Evolutionary conservation across 1,284 basidiomycete species (phyloP).

Genomic region (Apiotrichum mycotoxinovorans): DNA sequence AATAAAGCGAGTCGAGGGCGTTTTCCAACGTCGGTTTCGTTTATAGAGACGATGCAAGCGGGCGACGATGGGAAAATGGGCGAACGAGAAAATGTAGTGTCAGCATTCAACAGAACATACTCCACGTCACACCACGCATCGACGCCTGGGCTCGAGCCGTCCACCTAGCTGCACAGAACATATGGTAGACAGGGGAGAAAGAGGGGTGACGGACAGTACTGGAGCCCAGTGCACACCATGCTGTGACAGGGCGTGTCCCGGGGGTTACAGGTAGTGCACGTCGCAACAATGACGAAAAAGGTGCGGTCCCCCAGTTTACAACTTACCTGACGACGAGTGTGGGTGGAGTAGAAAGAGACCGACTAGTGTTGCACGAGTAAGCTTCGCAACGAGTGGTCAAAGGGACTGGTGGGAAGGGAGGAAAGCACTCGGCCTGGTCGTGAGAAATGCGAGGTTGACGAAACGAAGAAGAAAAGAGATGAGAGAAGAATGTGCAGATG

Average conservation of each 20-base stretch:
- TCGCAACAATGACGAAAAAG: background rate
- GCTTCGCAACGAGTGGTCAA: background rate
- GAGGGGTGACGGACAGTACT: background rate
- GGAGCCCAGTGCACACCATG: background rate
- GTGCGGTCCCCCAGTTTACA: background rate
- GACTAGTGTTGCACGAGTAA: background rate
- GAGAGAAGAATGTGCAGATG: conserved; percentile 2
- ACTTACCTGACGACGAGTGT: background rate
- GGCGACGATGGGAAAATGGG: background rate
- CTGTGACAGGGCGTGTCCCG: background rate
- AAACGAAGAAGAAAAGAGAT: background rate
- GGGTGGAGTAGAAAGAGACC: background rate
- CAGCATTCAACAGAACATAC: conserved; percentile 9
- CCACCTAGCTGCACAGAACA: background rate
- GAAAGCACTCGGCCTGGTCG: background rate
- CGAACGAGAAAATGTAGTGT: conserved; percentile 7
- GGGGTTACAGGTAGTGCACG: background rate
- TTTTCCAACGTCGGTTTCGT: background rate
- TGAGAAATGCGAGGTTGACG: too few relatives aligned
- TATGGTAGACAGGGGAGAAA: background rate
- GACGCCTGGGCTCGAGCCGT: background rate
- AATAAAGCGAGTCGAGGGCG: background rate
- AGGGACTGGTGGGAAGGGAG: too few relatives aligned
- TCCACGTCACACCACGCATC: conserved; percentile 6
- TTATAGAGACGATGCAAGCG: background rate